These are phyloP conservation scores for Calonectria pseudoturangicola DNA, from an alignment of 2,329 filamentous ascomycete genomes.

Conservation along the genomic window DNA sequence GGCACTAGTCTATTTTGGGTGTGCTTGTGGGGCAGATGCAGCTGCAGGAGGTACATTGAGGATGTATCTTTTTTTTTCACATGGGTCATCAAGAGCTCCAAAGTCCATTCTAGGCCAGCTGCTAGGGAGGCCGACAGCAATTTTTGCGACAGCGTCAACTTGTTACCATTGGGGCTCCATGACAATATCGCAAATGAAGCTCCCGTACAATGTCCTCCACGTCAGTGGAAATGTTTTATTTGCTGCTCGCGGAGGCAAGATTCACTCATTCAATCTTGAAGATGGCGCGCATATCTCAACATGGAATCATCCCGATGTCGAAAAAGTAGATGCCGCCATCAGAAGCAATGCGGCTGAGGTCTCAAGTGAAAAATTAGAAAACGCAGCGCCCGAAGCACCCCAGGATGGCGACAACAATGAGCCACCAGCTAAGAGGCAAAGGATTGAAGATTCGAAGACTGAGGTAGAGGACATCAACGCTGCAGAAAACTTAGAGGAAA, in stretches of 20 bases:
- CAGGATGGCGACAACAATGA: conserved; percentile 52
- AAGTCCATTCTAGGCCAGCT: conserved; percentile 30
- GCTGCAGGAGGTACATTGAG: conserved; percentile 53
- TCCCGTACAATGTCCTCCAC: conserved; percentile 80
- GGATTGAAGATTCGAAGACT: conserved; percentile 52
- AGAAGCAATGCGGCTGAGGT: conserved; percentile 45
- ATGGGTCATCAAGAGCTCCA: conserved; percentile 46
- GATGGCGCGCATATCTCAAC: conserved; percentile 75
- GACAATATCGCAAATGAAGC: conserved; percentile 60
- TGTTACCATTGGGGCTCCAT: conserved; percentile 23
- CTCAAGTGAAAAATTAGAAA: conserved; percentile 41
- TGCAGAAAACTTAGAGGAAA: conserved; percentile 44
- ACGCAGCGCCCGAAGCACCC: conserved; percentile 29
- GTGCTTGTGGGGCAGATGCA: conserved; percentile 32
- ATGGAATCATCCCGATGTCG: conserved; percentile 74
- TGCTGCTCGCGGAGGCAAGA: conserved; percentile 82
- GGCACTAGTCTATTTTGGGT: conserved; percentile 53
- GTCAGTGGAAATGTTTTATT: conserved; percentile 76
- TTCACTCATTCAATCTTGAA: conserved; percentile 80
- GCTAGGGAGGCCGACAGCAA: conserved; percentile 38
- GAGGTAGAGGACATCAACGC: conserved; percentile 37
- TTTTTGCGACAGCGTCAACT: conserved; percentile 17
- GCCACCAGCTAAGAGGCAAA: conserved; percentile 62
- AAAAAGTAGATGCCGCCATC: conserved; percentile 57
- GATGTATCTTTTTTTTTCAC: conserved; percentile 60